Conservation (phyloP, 768 basidiomycete species). For the Boletus reticulatus region DNA sequence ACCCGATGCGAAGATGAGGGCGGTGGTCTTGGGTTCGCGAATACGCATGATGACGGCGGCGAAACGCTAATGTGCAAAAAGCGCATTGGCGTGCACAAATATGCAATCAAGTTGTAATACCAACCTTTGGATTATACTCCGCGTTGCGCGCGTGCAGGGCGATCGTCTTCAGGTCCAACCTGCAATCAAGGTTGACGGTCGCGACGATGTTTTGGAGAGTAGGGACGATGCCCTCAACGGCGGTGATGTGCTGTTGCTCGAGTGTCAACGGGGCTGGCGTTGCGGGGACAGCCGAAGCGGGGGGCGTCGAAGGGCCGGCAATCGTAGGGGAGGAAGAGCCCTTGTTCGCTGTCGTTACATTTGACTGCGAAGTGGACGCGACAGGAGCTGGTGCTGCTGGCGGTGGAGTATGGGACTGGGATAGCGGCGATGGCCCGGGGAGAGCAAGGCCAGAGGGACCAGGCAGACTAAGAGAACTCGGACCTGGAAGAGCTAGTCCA, state of each 20-base stretch:
- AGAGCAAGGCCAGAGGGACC: slow-evolving; percentile 46
- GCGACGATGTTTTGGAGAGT: slow-evolving; percentile 99
- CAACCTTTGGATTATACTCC: slow-evolving; percentile 99
- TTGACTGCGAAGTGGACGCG: slow-evolving; percentile 18
- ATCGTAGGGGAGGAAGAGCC: slow-evolving; percentile 38
- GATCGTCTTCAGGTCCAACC: slow-evolving; percentile 97
- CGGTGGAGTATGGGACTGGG: slow-evolving; percentile 38
- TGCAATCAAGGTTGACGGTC: slow-evolving; percentile 96
- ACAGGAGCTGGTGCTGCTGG: slow-evolving; percentile 13
- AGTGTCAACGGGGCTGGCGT: slow-evolving; percentile 76
- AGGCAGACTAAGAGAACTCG: slow-evolving; percentile 44
- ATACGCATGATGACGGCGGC: slow-evolving; percentile 99
- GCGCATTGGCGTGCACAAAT: slow-evolving; percentile 59
- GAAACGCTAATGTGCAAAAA: slow-evolving; percentile 86
- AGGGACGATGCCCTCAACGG: slow-evolving; percentile 97
- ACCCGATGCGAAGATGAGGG: slow-evolving; percentile 98
- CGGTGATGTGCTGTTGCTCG: slow-evolving; percentile 93
- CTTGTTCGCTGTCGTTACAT: slow-evolving; percentile 33
- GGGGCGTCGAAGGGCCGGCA: slow-evolving; percentile 60
- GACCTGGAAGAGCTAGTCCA: slow-evolving; percentile 56
- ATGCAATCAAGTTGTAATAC: slow-evolving; percentile 43
- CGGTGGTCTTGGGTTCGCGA: slow-evolving; percentile 99
- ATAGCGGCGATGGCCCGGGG: slow-evolving; percentile 57
- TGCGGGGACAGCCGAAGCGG: slow-evolving; percentile 52
- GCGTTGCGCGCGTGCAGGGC: slow-evolving; percentile 97